Conservation (phyloP, 305 asterid species). For the Euphrasia arctica region DNA sequence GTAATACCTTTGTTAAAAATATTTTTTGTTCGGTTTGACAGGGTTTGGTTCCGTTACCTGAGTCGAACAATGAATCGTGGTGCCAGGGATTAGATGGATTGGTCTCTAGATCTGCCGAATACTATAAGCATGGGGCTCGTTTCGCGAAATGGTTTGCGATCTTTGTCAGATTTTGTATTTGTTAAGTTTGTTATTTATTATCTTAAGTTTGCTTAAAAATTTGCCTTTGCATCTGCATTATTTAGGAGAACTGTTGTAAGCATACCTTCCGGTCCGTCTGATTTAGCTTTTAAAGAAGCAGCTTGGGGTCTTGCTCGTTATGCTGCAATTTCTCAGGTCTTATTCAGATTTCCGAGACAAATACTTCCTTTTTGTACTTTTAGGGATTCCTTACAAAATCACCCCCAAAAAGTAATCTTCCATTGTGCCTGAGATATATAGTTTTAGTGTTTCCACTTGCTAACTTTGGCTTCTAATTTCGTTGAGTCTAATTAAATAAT, state of each 20-base stretch:
- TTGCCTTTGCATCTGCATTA: conserved; percentile 13
- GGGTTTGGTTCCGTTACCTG: conserved; percentile 85
- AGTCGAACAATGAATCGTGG: conserved; percentile 88
- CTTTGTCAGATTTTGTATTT: background rate
- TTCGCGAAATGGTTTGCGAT: conserved; percentile 45
- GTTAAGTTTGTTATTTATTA: conserved; percentile 13
- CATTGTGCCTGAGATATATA: background rate
- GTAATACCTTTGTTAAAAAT: too few species aligned
- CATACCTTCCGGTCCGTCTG: conserved; percentile 92
- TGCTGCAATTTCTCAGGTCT: conserved; percentile 60
- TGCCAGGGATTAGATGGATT: conserved; percentile 43
- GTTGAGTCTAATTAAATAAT: too few species aligned
- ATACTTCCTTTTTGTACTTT: background rate
- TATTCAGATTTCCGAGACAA: background rate
- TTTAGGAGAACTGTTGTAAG: conserved; percentile 88
- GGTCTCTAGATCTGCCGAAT: conserved; percentile 48
- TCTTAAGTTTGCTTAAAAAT: conserved; percentile 4
- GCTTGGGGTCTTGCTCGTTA: too few species aligned
- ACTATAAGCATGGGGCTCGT: conserved; percentile 60
- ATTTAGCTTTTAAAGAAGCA: conserved; percentile 78
- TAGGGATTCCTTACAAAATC: background rate
- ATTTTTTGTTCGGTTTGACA: conserved; percentile 23
- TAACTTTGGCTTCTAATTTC: too few species aligned
- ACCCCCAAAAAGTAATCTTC: background rate
- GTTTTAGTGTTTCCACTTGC: background rate